Percentiles rank a stretch among this genome's conserved stretches.
Evolutionary conservation across 257 asterid genomes (phyloP).

Genomic region (Solanum tacnaense): DNA sequence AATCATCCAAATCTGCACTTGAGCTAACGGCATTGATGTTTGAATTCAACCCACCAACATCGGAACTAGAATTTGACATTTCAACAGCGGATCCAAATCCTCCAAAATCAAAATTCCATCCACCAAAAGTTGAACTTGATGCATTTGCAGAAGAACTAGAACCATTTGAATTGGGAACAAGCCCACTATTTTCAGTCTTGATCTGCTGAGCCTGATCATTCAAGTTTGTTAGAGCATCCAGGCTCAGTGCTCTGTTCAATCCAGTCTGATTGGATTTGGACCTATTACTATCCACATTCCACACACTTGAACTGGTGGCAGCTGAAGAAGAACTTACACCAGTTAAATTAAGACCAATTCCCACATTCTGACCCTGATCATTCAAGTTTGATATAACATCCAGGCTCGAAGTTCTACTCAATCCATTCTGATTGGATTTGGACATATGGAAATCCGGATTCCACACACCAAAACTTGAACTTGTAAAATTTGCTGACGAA

Average conservation of each 20-base stretch:
- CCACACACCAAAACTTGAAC: neutral
- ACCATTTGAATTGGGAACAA: conserved; percentile 13
- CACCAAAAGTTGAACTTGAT: conserved; percentile 11
- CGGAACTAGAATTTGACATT: neutral
- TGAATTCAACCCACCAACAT: neutral
- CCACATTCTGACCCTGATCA: conserved; percentile 2
- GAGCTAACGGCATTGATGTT: neutral
- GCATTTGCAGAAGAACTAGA: conserved; percentile 6
- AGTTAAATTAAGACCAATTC: neutral
- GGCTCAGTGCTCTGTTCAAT: neutral
- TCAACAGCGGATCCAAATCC: neutral
- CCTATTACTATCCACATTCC: neutral
- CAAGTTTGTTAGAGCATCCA: conserved; percentile 1
- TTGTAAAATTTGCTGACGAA: neutral
- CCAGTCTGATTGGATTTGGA: conserved; percentile 3
- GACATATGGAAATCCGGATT: neutral
- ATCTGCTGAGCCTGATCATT: conserved; percentile 22
- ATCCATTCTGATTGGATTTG: conserved; percentile 3
- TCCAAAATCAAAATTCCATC: conserved; percentile 11
- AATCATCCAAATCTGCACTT: conserved; percentile 8
- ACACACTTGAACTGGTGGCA: neutral
- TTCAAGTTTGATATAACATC: conserved; percentile 16
- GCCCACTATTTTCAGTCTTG: conserved; percentile 15
- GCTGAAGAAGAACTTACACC: neutral
- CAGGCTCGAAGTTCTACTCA: neutral